Conservation (phyloP, 2,329 filamentous ascomycete genomes). For the Cladophialophora immunda region DNA sequence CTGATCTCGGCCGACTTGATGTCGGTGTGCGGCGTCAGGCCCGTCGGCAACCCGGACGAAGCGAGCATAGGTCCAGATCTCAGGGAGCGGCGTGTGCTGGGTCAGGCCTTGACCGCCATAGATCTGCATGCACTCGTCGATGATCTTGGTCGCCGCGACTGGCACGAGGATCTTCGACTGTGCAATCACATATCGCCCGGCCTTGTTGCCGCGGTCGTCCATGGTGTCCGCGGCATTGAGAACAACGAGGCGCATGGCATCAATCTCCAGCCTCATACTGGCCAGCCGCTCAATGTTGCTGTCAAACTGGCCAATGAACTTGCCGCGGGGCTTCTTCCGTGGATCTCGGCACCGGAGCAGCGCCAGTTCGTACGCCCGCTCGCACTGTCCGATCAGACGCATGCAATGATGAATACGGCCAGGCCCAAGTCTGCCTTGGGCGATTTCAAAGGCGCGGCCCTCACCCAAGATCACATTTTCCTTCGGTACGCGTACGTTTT, state of each 20-base stretch:
- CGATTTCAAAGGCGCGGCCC: constrained; percentile 88
- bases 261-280: constrained; percentile 82
- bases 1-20: constrained; percentile 49
- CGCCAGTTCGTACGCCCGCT: constrained; percentile 87
- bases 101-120: constrained; percentile 80
- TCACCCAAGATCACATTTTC: constrained; percentile 77
- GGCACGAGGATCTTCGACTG: constrained; percentile 33
- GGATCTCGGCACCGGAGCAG: constrained; percentile 85
- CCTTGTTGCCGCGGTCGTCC: constrained; percentile 81
- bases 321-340: constrained; percentile 82
- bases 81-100: constrained; percentile 85
- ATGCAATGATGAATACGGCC: constrained; percentile 90
- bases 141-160: constrained; percentile 24
- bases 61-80: constrained; percentile 71
- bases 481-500: constrained; percentile 80
- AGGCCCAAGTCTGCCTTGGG: constrained; percentile 86
- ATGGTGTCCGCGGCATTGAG: constrained; percentile 89
- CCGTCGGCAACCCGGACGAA: constrained; percentile 82
- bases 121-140: constrained; percentile 37
- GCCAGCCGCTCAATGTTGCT: constrained; percentile 89
- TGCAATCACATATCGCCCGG: constrained; percentile 77
- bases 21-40: constrained; percentile 85
- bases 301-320: constrained; percentile 81
- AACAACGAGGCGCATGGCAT: constrained; percentile 81
- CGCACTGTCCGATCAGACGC: constrained; percentile 82